Conservation (phyloP, 768 basidiomycete species). For the Rhizopogon vesiculosus region DNA sequence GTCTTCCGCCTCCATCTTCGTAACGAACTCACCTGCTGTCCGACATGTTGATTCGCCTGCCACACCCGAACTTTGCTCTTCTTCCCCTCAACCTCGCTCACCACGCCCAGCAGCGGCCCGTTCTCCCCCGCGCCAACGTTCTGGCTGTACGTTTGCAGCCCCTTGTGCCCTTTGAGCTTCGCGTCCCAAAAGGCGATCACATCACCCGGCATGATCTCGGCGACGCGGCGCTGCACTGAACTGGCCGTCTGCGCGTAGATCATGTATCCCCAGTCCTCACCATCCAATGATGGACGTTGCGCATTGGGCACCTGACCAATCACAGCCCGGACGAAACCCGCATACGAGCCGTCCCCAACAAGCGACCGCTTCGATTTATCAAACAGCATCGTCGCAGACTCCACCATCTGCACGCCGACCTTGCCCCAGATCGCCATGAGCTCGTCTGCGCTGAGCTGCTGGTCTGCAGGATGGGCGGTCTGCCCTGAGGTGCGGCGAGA, state of each 20-base stretch:
- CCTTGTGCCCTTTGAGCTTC: constrained; percentile 76
- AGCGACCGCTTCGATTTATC: constrained; percentile 75
- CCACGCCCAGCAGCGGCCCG: constrained; percentile 62
- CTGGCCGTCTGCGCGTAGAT: constrained; percentile 68
- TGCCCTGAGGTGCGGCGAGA: constrained; percentile 9
- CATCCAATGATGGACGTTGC: constrained; percentile 28
- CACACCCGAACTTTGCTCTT: constrained; percentile 82
- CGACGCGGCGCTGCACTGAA: constrained; percentile 65
- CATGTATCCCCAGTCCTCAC: constrained; percentile 58
- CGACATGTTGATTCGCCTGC: constrained; percentile 84
- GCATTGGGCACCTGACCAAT: constrained; percentile 65
- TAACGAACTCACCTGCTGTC: constrained; percentile 60
- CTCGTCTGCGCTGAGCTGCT: constrained; percentile 52
- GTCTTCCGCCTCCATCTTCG: constrained; percentile 22
- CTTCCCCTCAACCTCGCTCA: constrained; percentile 80
- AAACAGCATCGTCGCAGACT: constrained; percentile 60
- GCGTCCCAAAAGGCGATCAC: constrained; percentile 72
- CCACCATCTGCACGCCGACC: constrained; percentile 70
- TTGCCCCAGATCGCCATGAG: constrained; percentile 66
- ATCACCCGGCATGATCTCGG: constrained; percentile 87
- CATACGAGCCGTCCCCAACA: constrained; percentile 81
- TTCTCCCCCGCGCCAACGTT: constrained; percentile 44
- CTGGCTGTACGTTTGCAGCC: constrained; percentile 68
- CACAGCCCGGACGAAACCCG: constrained; percentile 70
- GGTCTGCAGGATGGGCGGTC: constrained; percentile 22